phyloP scores from a whole-genome alignment of 768 basidiomycete genomes.

The Macrolepiota dolichaula region DNA sequence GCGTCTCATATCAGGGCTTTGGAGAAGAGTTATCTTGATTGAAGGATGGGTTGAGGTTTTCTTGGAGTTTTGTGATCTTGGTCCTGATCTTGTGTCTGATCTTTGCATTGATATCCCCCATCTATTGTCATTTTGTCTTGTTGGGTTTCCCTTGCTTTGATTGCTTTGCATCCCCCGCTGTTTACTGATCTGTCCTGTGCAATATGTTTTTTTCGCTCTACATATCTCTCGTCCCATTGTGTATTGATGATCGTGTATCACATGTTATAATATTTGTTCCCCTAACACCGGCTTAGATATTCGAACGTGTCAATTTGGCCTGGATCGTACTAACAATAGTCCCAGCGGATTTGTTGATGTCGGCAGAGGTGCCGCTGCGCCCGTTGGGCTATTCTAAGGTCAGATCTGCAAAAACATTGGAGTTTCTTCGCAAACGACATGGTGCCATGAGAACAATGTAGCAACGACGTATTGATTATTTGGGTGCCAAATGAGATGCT shows the following conservation, averaged over 20 bases:
- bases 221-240: neutral
- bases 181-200: neutral
- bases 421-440: neutral
- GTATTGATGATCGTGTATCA: neutral
- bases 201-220: neutral
- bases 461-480: no score
- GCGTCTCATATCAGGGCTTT: neutral
- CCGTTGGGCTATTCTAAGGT: no score
- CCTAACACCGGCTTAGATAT: neutral
- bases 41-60: neutral
- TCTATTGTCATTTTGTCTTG: neutral
- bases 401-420: neutral
- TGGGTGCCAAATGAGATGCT: no score
- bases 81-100: neutral
- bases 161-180: neutral
- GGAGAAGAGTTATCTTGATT: conserved; percentile 7
- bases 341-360: neutral
- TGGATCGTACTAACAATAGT: neutral
- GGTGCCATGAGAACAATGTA: no score
- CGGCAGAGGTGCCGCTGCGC: neutral
- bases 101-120: neutral
- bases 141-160: neutral
- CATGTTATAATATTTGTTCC: neutral
- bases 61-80: neutral
- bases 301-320: neutral